Base-by-base conservation (phyloP, 2,329 filamentous ascomycete genomes). In the Myotisia sp. region DNA sequence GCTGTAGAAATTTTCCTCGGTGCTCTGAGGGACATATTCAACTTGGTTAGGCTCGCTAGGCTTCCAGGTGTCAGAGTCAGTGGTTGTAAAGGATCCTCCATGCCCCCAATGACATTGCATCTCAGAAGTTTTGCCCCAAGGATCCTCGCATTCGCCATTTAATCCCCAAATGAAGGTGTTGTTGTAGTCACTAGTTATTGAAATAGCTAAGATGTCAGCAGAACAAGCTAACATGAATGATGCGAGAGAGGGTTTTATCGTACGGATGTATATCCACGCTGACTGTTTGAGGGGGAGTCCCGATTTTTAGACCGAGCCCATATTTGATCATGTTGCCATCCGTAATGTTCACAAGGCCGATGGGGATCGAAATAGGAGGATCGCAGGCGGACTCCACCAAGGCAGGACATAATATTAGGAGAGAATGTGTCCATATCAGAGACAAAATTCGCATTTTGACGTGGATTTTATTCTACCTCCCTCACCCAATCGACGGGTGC, bases 121-220 rank as follows among this genome's bases (percentile, higher is more conserved):
- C 16, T 21, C n/a, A 6, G 10, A 3, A 22, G 21, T n/a, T 18
- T 29, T 8, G 10, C 29, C 9, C 30, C 18, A 3, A 14, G 12
- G 12, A 30, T 33, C 24, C 27, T 26, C 6, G 22, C 26, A 22
- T 28, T 23, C n/a, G n/a, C n/a, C n/a, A n/a, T n/a, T n/a, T n/a
- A n/a, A n/a, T n/a, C n/a, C n/a, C 34, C 27, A 37, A 17, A 37
- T 10, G 5, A 19, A 20, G 3, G 34, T 37, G 13, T 33, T 40
- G 17, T 40, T 40, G 34, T 35, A 40, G 14, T 37, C 38, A 12
- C 29, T 40, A 23, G 21, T 20, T 19, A n/a, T n/a, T 7, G 6
- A 29, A 6, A 6, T 13, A 29, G n/a, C 26, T 19, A 13, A 27
- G 19, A 9, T 14, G 22, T 31, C 9, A 31, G 33, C 23, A 9